Base-by-base conservation (phyloP, 352 stramenopile genomes). In the Globisporangium solare region DNA sequence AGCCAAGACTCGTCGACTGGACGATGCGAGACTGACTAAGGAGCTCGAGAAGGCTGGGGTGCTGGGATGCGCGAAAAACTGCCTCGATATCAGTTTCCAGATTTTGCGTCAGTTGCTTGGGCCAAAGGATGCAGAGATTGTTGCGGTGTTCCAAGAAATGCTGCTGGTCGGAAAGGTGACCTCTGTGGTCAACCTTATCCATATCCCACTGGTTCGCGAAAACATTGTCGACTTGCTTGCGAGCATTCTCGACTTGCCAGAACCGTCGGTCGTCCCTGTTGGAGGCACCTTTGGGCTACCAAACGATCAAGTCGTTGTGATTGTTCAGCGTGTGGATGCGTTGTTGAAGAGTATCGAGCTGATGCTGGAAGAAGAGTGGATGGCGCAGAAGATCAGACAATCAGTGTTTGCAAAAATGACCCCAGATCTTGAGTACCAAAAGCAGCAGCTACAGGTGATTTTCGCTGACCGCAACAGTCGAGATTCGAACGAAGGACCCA, bases 301-400 rank as follows among this genome's bases (percentile, higher is more conserved):
- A 27, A 78, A 92, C 21, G 80, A 94, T 27, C 79, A 92, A 46
- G 81, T 92, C 24, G 51, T 89, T 31, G 70, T 89, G 12, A 74
- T 94, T 35, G 78, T 94, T 8, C 77, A 92, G 56, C 77, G 80
- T 39, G 68, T 94, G 12, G 83, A 90, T 53, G 79, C 79, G 24
- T 50, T 94, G 37, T 54, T 94, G 6, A 91, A 94, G 68, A 90
- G 80, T 39, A 78, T 90, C 39, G 83, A 94, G 46, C 66, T 94
- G 3, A 91, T 94, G 81, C 67, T 94, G 18, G 81, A 94, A 54
- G 81, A 94, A 57, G 83, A 94, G 51, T 92, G 77, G 83, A 94
- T 94, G 81, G 83, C 83, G 0, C 76, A 90, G 51, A 89, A 88
- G 62, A 39, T 94, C 17, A 76, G 83, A n/a, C 76, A 88, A 51